Conservation (phyloP, 768 basidiomycete genomes). For the Amanita fuliginea region DNA sequence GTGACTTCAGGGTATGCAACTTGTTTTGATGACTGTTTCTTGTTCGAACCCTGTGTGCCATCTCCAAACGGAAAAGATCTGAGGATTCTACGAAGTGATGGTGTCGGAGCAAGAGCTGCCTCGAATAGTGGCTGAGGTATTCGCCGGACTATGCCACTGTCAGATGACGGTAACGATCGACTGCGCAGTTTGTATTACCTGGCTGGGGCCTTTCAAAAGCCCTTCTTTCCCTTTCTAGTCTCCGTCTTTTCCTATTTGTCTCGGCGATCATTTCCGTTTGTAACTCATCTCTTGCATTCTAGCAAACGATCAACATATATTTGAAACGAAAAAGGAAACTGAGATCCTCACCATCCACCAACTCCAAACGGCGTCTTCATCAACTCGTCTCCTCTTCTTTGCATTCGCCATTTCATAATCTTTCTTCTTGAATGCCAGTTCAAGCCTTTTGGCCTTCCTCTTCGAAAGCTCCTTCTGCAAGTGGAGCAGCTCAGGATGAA, state of each 20-base stretch:
- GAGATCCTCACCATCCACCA: conserved; percentile 71
- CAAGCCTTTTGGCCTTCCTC: conserved; percentile 71
- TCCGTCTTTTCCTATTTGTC: conserved; percentile 75
- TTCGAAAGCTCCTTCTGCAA: conserved; percentile 70
- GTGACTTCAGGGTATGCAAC: conserved; percentile 35
- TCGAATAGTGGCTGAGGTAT: conserved; percentile 46
- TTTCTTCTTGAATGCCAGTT: conserved; percentile 68
- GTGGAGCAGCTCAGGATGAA: conserved; percentile 80
- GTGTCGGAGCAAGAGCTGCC: conserved; percentile 35
- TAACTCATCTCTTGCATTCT: conserved; percentile 53
- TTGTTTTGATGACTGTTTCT: conserved; percentile 14
- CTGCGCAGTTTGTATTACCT: conserved; percentile 24
- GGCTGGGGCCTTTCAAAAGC: conserved; percentile 66
- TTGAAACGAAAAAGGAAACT: background rate
- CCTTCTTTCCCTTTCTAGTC: conserved; percentile 78
- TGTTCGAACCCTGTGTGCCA: conserved; percentile 13
- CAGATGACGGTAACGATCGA: background rate
- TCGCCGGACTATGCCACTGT: conserved; percentile 31
- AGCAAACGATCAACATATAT: conserved; percentile 26
- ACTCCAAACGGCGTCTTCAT: conserved; percentile 76
- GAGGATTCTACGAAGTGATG: conserved; percentile 56
- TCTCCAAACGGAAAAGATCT: conserved; percentile 42
- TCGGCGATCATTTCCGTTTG: conserved; percentile 87
- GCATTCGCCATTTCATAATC: conserved; percentile 56
- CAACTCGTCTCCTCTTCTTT: conserved; percentile 48